Conservation (phyloP, 2,329 filamentous ascomycete genomes). For the Cordyceps farinosa region DNA sequence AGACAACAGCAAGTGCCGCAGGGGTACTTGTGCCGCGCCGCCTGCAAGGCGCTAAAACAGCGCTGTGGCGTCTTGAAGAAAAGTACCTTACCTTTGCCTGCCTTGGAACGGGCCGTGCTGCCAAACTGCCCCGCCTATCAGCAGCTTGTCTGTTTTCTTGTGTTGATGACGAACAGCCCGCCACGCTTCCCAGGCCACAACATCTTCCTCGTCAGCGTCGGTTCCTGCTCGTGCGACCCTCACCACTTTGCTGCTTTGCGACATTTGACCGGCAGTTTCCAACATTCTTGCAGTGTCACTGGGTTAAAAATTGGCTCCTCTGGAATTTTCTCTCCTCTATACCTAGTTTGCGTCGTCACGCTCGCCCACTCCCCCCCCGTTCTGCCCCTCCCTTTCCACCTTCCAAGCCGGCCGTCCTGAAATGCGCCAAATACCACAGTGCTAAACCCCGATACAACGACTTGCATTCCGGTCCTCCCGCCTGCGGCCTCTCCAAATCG, state of each 20-base stretch:
- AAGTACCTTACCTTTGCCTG: conserved; percentile 1
- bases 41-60: neutral
- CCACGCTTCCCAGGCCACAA: neutral
- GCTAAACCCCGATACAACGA: conserved; percentile 17
- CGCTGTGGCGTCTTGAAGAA: neutral
- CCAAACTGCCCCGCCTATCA: conserved; percentile 1
- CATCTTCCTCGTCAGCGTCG: neutral
- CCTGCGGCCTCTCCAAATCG: neutral
- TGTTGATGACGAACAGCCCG: conserved; percentile 11
- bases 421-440: conserved; percentile 20
- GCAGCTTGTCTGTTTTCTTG: neutral
- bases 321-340: neutral
- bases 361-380: neutral
- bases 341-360: neutral
- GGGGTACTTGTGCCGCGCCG: neutral
- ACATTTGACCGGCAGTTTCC: neutral
- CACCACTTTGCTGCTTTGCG: neutral
- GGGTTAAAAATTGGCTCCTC: neutral
- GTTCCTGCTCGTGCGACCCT: conserved; percentile 1
- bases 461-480: conserved; percentile 19
- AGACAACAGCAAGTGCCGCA: neutral
- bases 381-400: conserved; percentile 14
- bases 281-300: neutral
- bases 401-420: conserved; percentile 5
- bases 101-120: neutral